Base-by-base conservation (phyloP, 2,329 filamentous ascomycete species). In the Diaporthe sp. region DNA sequence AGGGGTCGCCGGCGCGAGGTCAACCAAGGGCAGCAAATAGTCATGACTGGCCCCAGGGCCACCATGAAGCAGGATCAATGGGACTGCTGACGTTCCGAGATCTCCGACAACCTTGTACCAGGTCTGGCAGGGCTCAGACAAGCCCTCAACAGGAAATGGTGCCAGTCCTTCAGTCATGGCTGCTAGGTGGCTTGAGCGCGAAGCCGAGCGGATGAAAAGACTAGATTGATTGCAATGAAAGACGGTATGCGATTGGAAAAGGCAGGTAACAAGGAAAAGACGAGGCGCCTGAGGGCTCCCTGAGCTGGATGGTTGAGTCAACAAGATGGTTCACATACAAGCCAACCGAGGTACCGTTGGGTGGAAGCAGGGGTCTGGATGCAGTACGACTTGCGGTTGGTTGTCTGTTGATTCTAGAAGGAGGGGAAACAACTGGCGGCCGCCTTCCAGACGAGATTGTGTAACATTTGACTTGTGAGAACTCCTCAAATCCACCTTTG, bases 1-100 rank as follows among this genome's bases (percentile, higher is more conserved):
- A 0, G 88, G 85, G 9, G 84, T 83, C 25, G 78, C 77, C 10
- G 73, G 55, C 12, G 53, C 35, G 17, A 88, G 81, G 56, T 82
- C 80, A 0, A 78, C 78, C 37, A 88, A 79, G 0, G 82, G 81
- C 0, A 82, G 76, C 25, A 86, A 75, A 75, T 86, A 86, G n/a
- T 85, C 81, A 74, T 86, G 85, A 27, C 83, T 81, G 42, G 83
- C 82, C 13, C 87, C 87, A 4, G 86, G 86, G 0, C 86, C 86
- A 55, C 86, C 86, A 74, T 87, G 86, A 17, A 75, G 63, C 19
- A 72, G 39, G 30, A 75, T 63, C 53, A 75, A 37, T 1, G 73
- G 73, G 12, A 37, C 47, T 58, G 44, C 37, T 25, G 51, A 50
- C 10, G 70, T 30, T 25, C 55, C 22, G 27, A 75, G 65, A n/a